A percentile compares a stretch with the other conserved stretches of the same genome.
Conservation (phyloP, 2,329 filamentous ascomycete genomes). For the Pseudogymnoascus sp. region DNA sequence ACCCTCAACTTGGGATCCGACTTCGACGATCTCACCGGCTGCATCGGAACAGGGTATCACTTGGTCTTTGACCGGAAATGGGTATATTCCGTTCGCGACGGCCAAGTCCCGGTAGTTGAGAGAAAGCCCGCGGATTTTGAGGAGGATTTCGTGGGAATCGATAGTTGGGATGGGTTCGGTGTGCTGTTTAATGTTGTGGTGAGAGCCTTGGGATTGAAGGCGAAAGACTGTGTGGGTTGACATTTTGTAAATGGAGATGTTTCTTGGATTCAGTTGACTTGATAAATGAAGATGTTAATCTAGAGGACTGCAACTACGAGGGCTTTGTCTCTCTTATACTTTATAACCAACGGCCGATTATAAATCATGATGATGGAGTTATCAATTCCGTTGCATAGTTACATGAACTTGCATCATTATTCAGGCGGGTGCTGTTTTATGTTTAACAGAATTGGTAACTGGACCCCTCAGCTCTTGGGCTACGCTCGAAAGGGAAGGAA, state of each 20-base stretch:
- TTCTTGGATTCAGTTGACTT: not conserved
- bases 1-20: constrained; percentile 24
- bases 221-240: constrained; percentile 17
- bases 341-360: not conserved
- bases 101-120: constrained; percentile 32
- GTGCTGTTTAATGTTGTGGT: constrained; percentile 21
- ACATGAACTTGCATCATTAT: not conserved
- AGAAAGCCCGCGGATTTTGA: constrained; percentile 27
- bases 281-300: not conserved
- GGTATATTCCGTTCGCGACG: constrained; percentile 28
- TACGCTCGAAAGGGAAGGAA: not conserved
- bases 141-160: constrained; percentile 26
- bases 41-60: constrained; percentile 33
- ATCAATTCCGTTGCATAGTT: not conserved
- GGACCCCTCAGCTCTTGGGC: not conserved
- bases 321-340: not conserved
- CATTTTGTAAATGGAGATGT: constrained; percentile 9
- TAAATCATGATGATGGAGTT: not conserved
- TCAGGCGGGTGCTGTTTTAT: not conserved
- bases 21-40: constrained; percentile 30
- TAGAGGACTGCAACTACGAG: not conserved
- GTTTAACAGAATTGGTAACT: too few species aligned
- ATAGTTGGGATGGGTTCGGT: constrained; percentile 25
- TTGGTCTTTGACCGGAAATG: constrained; percentile 27
- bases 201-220: constrained; percentile 6